Conservation (phyloP, 139 green algal species). For the Coelastrella sp. region DNA sequence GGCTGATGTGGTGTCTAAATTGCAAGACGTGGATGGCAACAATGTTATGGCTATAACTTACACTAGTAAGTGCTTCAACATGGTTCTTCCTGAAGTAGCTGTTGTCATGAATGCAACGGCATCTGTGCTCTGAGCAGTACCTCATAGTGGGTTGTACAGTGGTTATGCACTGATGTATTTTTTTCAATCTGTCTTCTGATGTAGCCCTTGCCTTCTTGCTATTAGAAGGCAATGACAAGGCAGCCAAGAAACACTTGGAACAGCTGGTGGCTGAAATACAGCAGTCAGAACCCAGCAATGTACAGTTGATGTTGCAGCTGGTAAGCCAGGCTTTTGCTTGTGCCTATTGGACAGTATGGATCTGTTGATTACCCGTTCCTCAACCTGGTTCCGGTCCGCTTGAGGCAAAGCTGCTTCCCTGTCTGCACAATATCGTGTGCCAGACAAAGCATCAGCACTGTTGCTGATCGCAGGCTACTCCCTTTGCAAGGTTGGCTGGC, state of each 20-base stretch:
- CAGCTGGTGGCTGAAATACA: slow-evolving; percentile 60
- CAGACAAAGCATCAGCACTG: not conserved
- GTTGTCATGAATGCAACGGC: not conserved
- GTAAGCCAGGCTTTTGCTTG: not conserved
- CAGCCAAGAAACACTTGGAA: slow-evolving; percentile 55
- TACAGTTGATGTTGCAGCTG: slow-evolving; percentile 52
- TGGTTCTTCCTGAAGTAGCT: not conserved
- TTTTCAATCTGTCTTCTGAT: not conserved
- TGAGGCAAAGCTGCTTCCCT: not conserved
- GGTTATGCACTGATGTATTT: not conserved
- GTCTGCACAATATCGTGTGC: no score
- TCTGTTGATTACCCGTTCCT: not conserved
- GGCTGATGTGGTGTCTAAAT: slow-evolving; percentile 43
- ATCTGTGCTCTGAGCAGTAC: slow-evolving; percentile 10
- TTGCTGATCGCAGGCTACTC: slow-evolving; percentile 44
- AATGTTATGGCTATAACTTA: slow-evolving; percentile 71
- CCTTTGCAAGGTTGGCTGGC: slow-evolving; percentile 65
- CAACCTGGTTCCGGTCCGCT: not conserved
- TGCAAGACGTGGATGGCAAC: slow-evolving; percentile 51
- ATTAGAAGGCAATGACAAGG: slow-evolving; percentile 61
- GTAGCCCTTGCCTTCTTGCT: slow-evolving; percentile 57
- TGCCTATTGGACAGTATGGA: not conserved
- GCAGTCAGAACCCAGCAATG: slow-evolving; percentile 70
- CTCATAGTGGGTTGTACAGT: no score
- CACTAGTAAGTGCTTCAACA: slow-evolving; percentile 42